Base-by-base conservation (phyloP, 805 yeast species). In the Ogataea chonburiensis region DNA sequence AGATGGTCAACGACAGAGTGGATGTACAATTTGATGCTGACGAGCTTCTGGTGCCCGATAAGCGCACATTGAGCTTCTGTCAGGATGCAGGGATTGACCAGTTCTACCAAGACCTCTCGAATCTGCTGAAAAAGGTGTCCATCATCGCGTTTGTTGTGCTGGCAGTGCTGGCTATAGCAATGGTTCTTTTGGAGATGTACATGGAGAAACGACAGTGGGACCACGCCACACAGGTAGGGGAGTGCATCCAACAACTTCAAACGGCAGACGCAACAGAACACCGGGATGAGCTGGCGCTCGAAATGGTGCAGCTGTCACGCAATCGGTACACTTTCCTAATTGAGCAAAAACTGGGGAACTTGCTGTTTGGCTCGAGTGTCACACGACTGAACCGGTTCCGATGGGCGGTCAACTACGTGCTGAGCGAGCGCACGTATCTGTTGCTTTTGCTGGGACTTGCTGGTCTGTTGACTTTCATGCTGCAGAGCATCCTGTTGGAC, bases 371-470 rank as follows among this genome's bases (percentile, higher is more conserved):
- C 4, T 34, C 41, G 20, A 37, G 48, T 20, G 32, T 43, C 11
- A 26, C 35, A 9, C 47, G 25, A 10, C 37, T 36, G 24, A 35
- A 48, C 45, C 55, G 46, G 41, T 37, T 47, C 7, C 26, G 49
- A 38, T 78, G 83, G 83, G 36, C 67, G 11, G 34, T 73, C 1
- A 64, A 63, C 28, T 80, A 81, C 53, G 46, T 71, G n/a, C 55
- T 75, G 2, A 73, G 87, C 1, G 61, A 69, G 3, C 67, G 75
- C 9, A 73, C 89, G 0, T 38, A 71, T 1, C 49, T 70, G 0
- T 49, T 80, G 0, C 52, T 86, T 1, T 56, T 72, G 1, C 44
- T 86, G 1, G 84, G 82, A 0, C 5, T 80, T 0, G 60, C 73
- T 11, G 93, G 93, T 0, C 36, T 83, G 0, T 9, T 74, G 0